phyloP scores from a whole-genome alignment of 2,329 filamentous ascomycete genomes.

The Alternaria infectoria region DNA sequence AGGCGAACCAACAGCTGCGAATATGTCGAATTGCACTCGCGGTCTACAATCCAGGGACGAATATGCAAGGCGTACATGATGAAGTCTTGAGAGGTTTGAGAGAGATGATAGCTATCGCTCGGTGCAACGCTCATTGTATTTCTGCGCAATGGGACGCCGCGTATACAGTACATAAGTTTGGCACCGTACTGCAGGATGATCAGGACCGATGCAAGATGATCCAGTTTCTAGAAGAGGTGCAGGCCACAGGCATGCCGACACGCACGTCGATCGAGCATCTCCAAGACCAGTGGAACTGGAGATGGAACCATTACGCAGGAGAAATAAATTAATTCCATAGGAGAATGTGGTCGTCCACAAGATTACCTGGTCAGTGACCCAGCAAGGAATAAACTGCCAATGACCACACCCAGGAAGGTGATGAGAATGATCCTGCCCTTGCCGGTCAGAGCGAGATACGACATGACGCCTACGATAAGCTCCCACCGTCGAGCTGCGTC shows the following conservation, averaged over 20 bases:
- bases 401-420: conserved; percentile 34
- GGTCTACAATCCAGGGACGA: conserved; percentile 1
- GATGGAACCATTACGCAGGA: not conserved
- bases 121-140: conserved; percentile 18
- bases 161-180: conserved; percentile 22
- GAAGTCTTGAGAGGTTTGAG: conserved; percentile 15
- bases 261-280: conserved; percentile 13
- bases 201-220: conserved; percentile 20
- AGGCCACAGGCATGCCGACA: conserved; percentile 22
- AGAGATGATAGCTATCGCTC: conserved; percentile 23
- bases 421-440: conserved; percentile 52
- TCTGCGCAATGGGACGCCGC: conserved; percentile 16
- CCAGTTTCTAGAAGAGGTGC: conserved; percentile 25
- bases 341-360: not conserved
- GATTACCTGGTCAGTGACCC: conserved; percentile 23
- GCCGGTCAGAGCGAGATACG: conserved; percentile 60
- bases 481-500: conserved; percentile 64
- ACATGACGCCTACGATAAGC: conserved; percentile 63
- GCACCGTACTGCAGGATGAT: conserved; percentile 7
- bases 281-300: conserved; percentile 19
- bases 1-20: conserved; percentile 24
- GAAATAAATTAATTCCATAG: not conserved
- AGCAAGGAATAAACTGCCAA: conserved; percentile 37
- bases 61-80: not conserved
- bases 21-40: conserved; percentile 23